Percentiles rank a stretch among this genome's conserved stretches.
Conservation (phyloP, 768 basidiomycete genomes). For the Plicaturopsis crispa region DNA sequence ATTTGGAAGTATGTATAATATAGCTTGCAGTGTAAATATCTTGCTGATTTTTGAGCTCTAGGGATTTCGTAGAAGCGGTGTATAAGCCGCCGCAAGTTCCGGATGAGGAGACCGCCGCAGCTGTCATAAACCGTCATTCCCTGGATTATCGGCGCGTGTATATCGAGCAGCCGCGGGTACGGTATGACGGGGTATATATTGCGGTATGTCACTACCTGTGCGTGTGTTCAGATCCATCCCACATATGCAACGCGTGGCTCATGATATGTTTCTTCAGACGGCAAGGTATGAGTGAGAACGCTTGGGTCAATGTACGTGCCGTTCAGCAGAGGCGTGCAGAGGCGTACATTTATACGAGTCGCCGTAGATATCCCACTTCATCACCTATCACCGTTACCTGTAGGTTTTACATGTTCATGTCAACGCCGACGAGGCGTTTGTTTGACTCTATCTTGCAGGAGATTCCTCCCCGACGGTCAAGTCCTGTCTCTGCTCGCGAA, state of each 20-base stretch:
- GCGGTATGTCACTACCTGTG: slow-evolving; percentile 86
- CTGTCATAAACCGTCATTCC: slow-evolving; percentile 43
- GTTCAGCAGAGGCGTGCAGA: neutral
- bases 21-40: slow-evolving; percentile 2
- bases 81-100: slow-evolving; percentile 76
- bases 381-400: slow-evolving; percentile 93
- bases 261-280: slow-evolving; percentile 36
- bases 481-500: slow-evolving; percentile 83
- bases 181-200: slow-evolving; percentile 87
- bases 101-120: slow-evolving; percentile 36
- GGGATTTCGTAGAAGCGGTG: slow-evolving; percentile 53
- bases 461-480: slow-evolving; percentile 82
- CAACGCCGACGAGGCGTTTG: slow-evolving; percentile 1
- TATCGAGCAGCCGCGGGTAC: slow-evolving; percentile 79
- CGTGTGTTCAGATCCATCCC: slow-evolving; percentile 16
- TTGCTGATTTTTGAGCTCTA: slow-evolving; percentile 19
- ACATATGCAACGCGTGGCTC: slow-evolving; percentile 5
- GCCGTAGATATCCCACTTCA: slow-evolving; percentile 66
- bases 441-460: slow-evolving; percentile 31
- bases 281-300: slow-evolving; percentile 71
- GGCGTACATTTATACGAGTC: slow-evolving; percentile 4
- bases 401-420: slow-evolving; percentile 24
- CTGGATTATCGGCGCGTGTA: slow-evolving; percentile 70
- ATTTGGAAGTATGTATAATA: slow-evolving; percentile 63
- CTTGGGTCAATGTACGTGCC: slow-evolving; percentile 80